Conservation (phyloP, 495 filamentous ascomycete species). For the Evernia prunastri region DNA sequence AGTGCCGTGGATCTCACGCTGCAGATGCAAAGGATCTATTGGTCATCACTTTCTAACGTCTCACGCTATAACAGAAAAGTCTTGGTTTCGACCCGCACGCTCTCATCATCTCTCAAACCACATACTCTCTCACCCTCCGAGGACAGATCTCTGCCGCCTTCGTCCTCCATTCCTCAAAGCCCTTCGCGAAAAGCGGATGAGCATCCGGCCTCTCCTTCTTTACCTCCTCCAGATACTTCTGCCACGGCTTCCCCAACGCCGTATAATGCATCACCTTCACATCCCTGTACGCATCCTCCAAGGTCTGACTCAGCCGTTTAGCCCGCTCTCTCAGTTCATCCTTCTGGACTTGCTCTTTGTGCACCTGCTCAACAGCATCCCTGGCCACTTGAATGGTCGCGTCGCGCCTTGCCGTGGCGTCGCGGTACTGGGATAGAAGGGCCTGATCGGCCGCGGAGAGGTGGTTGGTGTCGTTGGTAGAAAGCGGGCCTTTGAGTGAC, state of each 20-base stretch:
- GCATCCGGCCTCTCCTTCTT: conserved; percentile 5
- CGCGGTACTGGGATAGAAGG: background rate
- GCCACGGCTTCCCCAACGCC: conserved; percentile 29
- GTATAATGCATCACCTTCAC: conserved; percentile 30
- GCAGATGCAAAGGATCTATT: background rate
- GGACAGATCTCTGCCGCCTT: background rate
- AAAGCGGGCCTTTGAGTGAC: background rate
- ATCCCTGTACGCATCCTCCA: conserved; percentile 22
- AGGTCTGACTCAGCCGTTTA: background rate
- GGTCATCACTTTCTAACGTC: no score
- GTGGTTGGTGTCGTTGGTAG: background rate
- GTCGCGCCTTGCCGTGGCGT: background rate
- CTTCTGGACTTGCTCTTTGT: background rate
- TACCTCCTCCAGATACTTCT: conserved; percentile 11
- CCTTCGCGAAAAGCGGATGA: conserved; percentile 24
- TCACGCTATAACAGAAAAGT: no score
- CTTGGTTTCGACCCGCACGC: no score
- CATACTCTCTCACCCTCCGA: background rate
- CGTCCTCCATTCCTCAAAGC: conserved; percentile 14
- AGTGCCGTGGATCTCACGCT: no score
- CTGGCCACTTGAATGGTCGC: background rate
- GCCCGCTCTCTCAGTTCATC: background rate
- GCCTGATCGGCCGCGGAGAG: background rate
- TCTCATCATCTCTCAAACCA: background rate
- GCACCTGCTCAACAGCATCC: background rate